A percentile compares a stretch with the other conserved stretches of the same genome.
phyloP scores from a whole-genome alignment of 2,329 filamentous ascomycete genomes.

The Sarocladium strictum region DNA sequence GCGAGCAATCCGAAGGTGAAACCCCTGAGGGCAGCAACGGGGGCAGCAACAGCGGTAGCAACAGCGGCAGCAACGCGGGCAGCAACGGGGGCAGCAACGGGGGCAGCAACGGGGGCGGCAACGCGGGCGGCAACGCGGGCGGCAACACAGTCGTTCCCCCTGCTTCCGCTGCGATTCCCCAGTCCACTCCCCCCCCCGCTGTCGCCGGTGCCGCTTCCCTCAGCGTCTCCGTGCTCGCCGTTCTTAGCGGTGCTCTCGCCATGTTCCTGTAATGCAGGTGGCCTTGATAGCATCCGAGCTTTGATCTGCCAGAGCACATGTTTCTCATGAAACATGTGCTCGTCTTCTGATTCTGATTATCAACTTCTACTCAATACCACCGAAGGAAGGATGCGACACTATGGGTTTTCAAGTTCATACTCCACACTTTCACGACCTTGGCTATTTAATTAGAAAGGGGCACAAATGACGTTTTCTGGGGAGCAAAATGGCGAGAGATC shows the following conservation, averaged over 20 bases:
- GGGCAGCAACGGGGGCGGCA: too few relatives aligned
- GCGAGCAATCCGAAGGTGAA: conserved; percentile 3
- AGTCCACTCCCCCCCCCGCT: conserved; percentile 10
- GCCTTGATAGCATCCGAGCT: too few relatives aligned
- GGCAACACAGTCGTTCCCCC: background rate
- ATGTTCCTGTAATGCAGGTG: conserved; percentile 20
- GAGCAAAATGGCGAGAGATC: background rate
- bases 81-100: too few relatives aligned
- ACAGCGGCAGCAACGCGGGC: background rate
- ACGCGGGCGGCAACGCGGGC: background rate
- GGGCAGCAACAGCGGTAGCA: too few relatives aligned
- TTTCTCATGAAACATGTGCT: background rate
- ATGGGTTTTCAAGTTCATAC: background rate
- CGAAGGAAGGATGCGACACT: background rate
- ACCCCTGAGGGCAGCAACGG: background rate
- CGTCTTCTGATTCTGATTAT: too few relatives aligned
- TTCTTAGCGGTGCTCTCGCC: conserved; percentile 15
- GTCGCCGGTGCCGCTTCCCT: conserved; percentile 15
- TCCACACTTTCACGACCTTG: background rate
- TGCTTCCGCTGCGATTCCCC: conserved; percentile 12
- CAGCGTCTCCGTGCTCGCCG: conserved; percentile 16
- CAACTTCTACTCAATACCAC: background rate
- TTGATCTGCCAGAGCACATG: too few relatives aligned
- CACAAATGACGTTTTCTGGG: background rate
- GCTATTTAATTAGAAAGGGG: background rate